phyloP scores from a whole-genome alignment of 176 grass and related monocot species.

The Oryza meyeriana region DNA sequence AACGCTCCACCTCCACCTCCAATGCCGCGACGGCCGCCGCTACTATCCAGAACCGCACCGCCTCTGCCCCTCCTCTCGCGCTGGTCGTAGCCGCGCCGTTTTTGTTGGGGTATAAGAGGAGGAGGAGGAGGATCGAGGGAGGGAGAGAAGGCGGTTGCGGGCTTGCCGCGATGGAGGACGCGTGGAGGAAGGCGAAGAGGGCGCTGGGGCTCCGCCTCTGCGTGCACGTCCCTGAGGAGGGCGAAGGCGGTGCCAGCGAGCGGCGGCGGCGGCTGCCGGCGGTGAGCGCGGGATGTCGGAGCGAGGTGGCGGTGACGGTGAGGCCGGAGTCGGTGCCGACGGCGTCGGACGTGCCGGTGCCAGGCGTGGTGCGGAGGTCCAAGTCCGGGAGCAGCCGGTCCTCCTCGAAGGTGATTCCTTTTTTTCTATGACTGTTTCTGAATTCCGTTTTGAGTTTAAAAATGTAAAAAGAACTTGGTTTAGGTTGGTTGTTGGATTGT shows the following conservation, averaged over 20 bases:
- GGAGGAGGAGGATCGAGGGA: neutral
- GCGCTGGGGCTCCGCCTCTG: conserved; percentile 56
- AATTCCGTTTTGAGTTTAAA: neutral
- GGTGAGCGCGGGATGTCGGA: neutral
- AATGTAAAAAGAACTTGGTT: neutral
- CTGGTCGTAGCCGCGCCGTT: neutral
- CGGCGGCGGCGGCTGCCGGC: neutral
- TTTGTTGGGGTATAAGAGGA: neutral
- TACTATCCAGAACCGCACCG: neutral
- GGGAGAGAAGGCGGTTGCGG: neutral
- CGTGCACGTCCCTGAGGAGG: conserved; percentile 23
- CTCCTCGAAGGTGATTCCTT: conserved; percentile 63
- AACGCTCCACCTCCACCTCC: conserved; percentile 33
- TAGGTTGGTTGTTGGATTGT: neutral
- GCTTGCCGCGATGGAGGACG: conserved; percentile 44
- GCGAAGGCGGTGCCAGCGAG: neutral
- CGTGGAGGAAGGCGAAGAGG: conserved; percentile 76
- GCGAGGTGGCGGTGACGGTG: conserved; percentile 3
- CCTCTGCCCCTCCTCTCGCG: neutral
- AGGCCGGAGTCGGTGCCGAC: neutral
- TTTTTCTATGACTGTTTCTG: conserved; percentile 1
- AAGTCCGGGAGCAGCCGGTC: conserved; percentile 53
- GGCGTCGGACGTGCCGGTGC: conserved; percentile 8
- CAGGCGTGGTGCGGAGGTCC: conserved; percentile 23
- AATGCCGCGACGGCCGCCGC: conserved; percentile 6